A percentile compares a stretch with the other conserved stretches of the same genome.
Conservation (phyloP, 805 yeast genomes). For the Starmerella cellae region DNA sequence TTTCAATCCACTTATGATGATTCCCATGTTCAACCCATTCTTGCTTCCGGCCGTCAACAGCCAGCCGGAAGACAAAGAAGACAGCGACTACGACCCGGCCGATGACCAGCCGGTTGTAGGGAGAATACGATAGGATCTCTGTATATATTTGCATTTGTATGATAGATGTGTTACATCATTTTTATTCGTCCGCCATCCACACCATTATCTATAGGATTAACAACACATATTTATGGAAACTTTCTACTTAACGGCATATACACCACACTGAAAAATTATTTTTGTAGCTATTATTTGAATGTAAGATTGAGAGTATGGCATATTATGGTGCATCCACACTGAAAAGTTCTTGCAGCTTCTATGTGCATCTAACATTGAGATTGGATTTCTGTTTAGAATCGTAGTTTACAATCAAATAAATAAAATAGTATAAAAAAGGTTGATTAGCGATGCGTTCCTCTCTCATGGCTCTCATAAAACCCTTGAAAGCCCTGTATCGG, state of each 20-base stretch:
- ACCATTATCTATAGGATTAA: too few relatives aligned
- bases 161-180: too few relatives aligned
- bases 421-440: constrained; percentile 3
- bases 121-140: constrained; percentile 9
- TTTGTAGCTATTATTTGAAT: too few relatives aligned
- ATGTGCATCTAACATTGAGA: too few relatives aligned
- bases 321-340: too few relatives aligned
- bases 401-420: constrained; percentile 1
- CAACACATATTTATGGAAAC: too few relatives aligned
- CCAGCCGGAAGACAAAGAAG: constrained; percentile 3
- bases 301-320: too few relatives aligned
- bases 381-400: too few relatives aligned
- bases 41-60: constrained; percentile 17
- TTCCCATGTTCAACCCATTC: constrained; percentile 21
- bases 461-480: constrained; percentile 20
- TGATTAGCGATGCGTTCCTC: constrained; percentile 4
- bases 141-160: background rate
- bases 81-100: constrained; percentile 9
- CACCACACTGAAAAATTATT: too few relatives aligned
- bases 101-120: constrained; percentile 13
- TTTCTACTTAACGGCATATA: too few relatives aligned
- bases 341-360: too few relatives aligned
- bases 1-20: constrained; percentile 12
- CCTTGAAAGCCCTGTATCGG: background rate
- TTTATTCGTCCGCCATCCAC: too few relatives aligned